Evolutionary conservation across 2,329 filamentous ascomycete genomes (phyloP).

Genomic region (Trichoderma simmonsii): DNA sequence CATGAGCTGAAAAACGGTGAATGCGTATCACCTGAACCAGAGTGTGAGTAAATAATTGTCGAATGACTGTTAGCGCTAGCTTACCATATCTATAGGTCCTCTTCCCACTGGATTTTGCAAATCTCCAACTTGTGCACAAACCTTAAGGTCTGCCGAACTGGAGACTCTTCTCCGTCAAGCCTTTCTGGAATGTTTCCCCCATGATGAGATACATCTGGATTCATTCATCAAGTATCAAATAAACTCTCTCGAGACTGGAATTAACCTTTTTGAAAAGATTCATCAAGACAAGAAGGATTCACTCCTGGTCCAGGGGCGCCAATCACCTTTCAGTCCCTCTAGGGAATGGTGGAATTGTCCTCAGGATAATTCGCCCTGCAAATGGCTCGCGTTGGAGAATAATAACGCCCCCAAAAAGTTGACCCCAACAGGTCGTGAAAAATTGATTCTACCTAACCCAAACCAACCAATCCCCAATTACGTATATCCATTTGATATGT

Average conservation of each 20-base stretch:
- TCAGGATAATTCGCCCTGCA: background rate
- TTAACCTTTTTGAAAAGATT: background rate
- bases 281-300: background rate
- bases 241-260: background rate
- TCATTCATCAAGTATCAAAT: background rate
- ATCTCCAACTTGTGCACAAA: background rate
- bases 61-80: too few species aligned
- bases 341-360: conserved; percentile 5
- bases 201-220: background rate
- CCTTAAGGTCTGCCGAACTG: background rate
- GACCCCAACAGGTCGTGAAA: background rate
- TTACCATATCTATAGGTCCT: background rate
- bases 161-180: background rate
- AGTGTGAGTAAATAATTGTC: background rate
- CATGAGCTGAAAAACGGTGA: background rate
- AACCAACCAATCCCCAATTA: background rate
- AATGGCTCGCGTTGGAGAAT: background rate
- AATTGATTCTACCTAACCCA: background rate
- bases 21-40: background rate
- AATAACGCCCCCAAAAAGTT: background rate
- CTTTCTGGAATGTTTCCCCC: background rate
- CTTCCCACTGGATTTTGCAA: background rate
- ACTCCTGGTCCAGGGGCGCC: background rate
- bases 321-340: background rate
- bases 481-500: conserved; percentile 6